phyloP scores from a whole-genome alignment of 1,284 basidiomycete species.

The Psilocybe mexicana region DNA sequence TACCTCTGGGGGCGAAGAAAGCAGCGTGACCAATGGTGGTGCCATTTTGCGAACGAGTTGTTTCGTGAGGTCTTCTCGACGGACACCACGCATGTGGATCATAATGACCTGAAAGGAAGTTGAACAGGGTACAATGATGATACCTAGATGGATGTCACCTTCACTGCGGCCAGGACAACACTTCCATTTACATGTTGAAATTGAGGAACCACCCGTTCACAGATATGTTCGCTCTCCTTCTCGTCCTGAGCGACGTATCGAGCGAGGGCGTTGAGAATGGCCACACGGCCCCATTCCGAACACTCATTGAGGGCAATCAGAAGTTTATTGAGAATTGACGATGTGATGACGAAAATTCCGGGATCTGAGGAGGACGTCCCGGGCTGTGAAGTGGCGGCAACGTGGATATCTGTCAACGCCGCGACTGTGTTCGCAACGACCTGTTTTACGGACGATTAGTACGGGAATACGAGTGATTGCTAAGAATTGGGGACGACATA shows the following conservation, averaged over 20 bases:
- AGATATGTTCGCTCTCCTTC: constrained; percentile 97
- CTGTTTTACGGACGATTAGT: constrained; percentile 37
- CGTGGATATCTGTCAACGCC: constrained; percentile 93
- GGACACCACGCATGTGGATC: constrained; percentile 90
- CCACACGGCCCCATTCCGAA: constrained; percentile 98
- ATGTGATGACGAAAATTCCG: constrained; percentile 82
- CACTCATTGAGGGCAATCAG: constrained; percentile 97
- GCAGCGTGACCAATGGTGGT: constrained; percentile 84
- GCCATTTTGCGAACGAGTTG: constrained; percentile 96
- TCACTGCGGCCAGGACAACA: constrained; percentile 93
- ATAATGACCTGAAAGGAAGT: constrained; percentile 76
- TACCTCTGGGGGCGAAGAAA: constrained; percentile 80
- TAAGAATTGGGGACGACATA: constrained; percentile 34
- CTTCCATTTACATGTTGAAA: constrained; percentile 97
- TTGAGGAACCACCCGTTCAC: constrained; percentile 96
- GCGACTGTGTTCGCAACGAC: constrained; percentile 96
- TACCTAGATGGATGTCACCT: constrained; percentile 49
- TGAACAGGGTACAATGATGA: neutral
- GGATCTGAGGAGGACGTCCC: constrained; percentile 59
- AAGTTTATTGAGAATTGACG: constrained; percentile 83
- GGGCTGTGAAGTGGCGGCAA: constrained; percentile 55
- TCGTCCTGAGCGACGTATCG: constrained; percentile 85
- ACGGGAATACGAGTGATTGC: neutral
- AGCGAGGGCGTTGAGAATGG: constrained; percentile 85
- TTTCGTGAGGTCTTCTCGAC: constrained; percentile 84